Evolutionary conservation across 345 rosid genomes (phyloP).

Genomic region (Hevea brasiliensis): DNA sequence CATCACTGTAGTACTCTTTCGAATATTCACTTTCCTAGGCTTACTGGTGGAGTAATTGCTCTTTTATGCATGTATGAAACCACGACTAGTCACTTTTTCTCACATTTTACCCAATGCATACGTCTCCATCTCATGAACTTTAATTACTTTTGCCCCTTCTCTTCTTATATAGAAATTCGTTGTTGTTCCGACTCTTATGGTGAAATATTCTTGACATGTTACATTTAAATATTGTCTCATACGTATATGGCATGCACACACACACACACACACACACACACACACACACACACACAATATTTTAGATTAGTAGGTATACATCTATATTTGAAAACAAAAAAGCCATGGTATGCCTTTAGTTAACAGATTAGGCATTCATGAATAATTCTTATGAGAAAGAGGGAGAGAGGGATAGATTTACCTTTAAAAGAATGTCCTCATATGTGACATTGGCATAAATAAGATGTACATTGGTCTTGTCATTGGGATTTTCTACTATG

Average conservation of each 20-base stretch:
- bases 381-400: not conserved
- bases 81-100: not conserved
- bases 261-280: no score
- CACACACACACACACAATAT: no score
- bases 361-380: not conserved
- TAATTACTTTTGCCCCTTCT: not conserved
- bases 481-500: constrained; percentile 29
- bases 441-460: constrained; percentile 33
- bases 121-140: not conserved
- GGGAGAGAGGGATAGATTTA: not conserved
- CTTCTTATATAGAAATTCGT: not conserved
- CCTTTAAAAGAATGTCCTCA: constrained; percentile 35
- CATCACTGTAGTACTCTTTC: not conserved
- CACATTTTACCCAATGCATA: not conserved
- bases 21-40: not conserved
- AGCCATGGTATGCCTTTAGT: not conserved
- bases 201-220: not conserved
- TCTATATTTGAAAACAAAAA: not conserved
- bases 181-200: not conserved
- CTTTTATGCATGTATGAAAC: not conserved
- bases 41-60: not conserved
- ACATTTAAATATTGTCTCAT: not conserved
- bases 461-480: constrained; percentile 26
- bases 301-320: not conserved
- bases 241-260: not conserved